A percentile compares a stretch with the other conserved stretches of the same genome.
phyloP scores from a whole-genome alignment of 768 basidiomycete species.

The Lentinula raphanica region DNA sequence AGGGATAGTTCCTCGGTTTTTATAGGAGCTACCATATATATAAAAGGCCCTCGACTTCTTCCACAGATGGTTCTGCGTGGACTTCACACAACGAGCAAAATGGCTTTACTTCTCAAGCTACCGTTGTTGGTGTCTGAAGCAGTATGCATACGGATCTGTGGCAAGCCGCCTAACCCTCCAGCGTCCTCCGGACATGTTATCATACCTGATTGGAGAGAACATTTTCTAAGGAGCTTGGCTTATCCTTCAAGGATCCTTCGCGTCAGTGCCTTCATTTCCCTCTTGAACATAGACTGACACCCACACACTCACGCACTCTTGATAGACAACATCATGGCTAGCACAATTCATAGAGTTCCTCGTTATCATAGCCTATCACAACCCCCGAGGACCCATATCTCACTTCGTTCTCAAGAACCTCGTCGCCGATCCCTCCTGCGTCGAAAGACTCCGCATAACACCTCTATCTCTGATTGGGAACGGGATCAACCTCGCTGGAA shows the following conservation, averaged over 20 bases:
- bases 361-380: constrained; percentile 21
- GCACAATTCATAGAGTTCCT: constrained; percentile 22
- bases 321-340: constrained; percentile 23
- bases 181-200: constrained; percentile 11
- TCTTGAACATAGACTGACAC: not conserved
- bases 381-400: constrained; percentile 14
- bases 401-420: constrained; percentile 14
- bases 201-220: constrained; percentile 30
- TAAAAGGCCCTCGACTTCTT: too few species aligned
- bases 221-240: constrained; percentile 24
- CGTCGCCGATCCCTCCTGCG: constrained; percentile 7
- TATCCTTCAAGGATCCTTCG: constrained; percentile 23
- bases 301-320: not conserved
- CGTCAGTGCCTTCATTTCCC: constrained; percentile 15
- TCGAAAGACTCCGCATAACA: constrained; percentile 18
- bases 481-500: constrained; percentile 24
- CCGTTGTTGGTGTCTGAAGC: constrained; percentile 30
- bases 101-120: constrained; percentile 22
- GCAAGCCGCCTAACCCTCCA: constrained; percentile 31
- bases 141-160: constrained; percentile 31
- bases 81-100: not conserved
- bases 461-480: constrained; percentile 26
- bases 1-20: not conserved
- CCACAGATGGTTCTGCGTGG: too few species aligned
- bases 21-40: not conserved